Conservation (phyloP, 495 filamentous ascomycete species). For the Daldinia concentrica region DNA sequence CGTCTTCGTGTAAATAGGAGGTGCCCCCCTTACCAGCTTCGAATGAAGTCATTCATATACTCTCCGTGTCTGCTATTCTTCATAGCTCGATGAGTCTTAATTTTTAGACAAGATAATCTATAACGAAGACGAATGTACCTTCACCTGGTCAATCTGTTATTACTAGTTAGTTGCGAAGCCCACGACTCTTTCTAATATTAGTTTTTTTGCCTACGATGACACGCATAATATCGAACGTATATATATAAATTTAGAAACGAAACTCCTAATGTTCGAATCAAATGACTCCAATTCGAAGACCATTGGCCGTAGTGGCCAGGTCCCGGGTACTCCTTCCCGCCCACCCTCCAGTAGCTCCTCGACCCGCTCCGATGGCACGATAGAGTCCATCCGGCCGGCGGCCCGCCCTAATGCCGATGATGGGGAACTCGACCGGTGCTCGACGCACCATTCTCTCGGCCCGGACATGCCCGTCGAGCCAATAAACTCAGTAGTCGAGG, state of each 20-base stretch:
- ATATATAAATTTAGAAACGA: slow-evolving; percentile 9
- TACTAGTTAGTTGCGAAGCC: slow-evolving; percentile 10
- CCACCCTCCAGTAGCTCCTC: slow-evolving; percentile 31
- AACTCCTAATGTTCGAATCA: slow-evolving; percentile 29
- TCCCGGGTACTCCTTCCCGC: background rate
- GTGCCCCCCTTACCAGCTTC: slow-evolving; percentile 14
- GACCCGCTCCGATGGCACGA: slow-evolving; percentile 30
- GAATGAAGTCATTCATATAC: slow-evolving; percentile 26
- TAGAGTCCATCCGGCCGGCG: slow-evolving; percentile 21
- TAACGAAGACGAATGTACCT: slow-evolving; percentile 15
- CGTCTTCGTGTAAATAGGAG: slow-evolving; percentile 32
- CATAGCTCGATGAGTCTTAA: slow-evolving; percentile 16
- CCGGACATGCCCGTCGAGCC: slow-evolving; percentile 51
- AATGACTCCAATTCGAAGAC: slow-evolving; percentile 13
- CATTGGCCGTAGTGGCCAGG: slow-evolving; percentile 6
- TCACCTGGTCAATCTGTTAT: slow-evolving; percentile 1
- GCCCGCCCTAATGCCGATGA: slow-evolving; percentile 12
- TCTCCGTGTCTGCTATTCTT: slow-evolving; percentile 1
- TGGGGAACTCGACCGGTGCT: slow-evolving; percentile 38
- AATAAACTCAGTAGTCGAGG: slow-evolving; percentile 53
- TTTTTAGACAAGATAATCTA: slow-evolving; percentile 11
- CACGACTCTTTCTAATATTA: slow-evolving; percentile 2
- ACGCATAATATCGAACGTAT: slow-evolving; percentile 8
- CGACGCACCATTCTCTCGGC: slow-evolving; percentile 48
- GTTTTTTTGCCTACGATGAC: slow-evolving; percentile 24